Base-by-base conservation (phyloP, 2,329 filamentous ascomycete genomes). In the Byssoonygena ceratinophila region DNA sequence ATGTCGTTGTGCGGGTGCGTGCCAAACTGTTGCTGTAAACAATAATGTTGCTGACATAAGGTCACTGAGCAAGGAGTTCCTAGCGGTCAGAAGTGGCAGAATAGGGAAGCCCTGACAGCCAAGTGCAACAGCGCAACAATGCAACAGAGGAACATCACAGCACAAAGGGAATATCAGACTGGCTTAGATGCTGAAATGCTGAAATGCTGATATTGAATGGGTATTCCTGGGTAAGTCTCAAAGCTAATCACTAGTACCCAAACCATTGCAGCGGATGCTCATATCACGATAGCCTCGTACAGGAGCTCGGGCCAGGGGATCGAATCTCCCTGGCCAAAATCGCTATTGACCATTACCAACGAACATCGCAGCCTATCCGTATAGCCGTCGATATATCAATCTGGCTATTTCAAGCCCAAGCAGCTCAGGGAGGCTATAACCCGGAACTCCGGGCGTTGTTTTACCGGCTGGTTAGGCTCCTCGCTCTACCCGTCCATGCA, bases 331-430 rank as follows among this genome's bases (percentile, higher is more conserved):
- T 98, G 8, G 81, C 86, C 31, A 94, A 87, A 64, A 77, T 97
- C 47, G 85, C 90, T 27, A 76, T 89, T 43, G 80, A 89, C 45
- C 84, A 87, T 59, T 79, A 94, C 58, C 80, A 88, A 61, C 69
- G 76, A 51, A 81, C 80, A 9, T 77, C 79, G 22, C 78, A 83
- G 1, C 90, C 90, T 0, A 74, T 97, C 37, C 84, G 90, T 37
- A 76, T 98, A 44, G 92, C 92, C 36, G 85, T 98, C 58, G 92
- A 98, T 65, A 85, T 94, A 60, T 88, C 89, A 2, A 97, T 98
- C 64, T 98, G 92, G 92, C 85, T 95, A 41, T 97, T 95, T 64
- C 92, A 98, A 64, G 84, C 84, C 11, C 89, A 94, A 64, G 84
- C 87, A 12, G 86, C 86, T 16, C 82, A 82, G 72, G 88, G 91